phyloP scores from a whole-genome alignment of 2,329 filamentous ascomycete genomes.

The Neurospora sp. region DNA sequence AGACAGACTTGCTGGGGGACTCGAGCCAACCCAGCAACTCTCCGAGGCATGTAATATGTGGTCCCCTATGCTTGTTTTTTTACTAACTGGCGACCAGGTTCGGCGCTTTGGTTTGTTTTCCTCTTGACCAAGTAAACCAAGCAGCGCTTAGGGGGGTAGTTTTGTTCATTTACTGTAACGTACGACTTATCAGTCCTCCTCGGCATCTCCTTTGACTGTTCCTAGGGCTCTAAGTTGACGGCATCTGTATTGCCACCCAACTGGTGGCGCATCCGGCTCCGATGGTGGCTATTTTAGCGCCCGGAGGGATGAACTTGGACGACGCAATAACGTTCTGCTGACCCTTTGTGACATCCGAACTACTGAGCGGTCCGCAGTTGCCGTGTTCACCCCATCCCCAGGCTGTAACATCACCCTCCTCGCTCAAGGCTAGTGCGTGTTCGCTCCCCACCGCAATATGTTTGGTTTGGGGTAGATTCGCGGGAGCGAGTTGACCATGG shows the following conservation, averaged over 20 bases:
- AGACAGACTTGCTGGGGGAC: conserved; percentile 21
- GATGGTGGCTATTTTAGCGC: conserved; percentile 46
- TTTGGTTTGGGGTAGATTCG: conserved; percentile 45
- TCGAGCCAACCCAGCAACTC: conserved; percentile 66
- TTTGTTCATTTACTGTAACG: neutral
- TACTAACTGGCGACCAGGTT: conserved; percentile 24
- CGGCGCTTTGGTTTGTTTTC: conserved; percentile 25
- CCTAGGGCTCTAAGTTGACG: conserved; percentile 6
- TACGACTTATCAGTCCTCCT: neutral
- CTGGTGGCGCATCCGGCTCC: conserved; percentile 88
- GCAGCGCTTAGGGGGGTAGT: neutral
- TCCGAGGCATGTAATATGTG: conserved; percentile 48
- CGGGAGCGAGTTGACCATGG: conserved; percentile 68
- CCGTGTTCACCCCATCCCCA: conserved; percentile 99
- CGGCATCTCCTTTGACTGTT: neutral
- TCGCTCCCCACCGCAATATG: conserved; percentile 80
- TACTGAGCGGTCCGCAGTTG: conserved; percentile 70
- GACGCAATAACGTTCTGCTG: conserved; percentile 59
- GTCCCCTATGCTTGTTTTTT: conserved; percentile 11
- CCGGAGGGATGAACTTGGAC: conserved; percentile 41
- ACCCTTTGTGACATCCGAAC: conserved; percentile 57
- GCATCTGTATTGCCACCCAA: conserved; percentile 52
- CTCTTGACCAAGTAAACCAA: conserved; percentile 6
- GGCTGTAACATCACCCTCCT: conserved; percentile 56
- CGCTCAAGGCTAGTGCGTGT: conserved; percentile 67